Evolutionary conservation across 345 rosid species (phyloP).

Genomic region (Corchorus capsularis): DNA sequence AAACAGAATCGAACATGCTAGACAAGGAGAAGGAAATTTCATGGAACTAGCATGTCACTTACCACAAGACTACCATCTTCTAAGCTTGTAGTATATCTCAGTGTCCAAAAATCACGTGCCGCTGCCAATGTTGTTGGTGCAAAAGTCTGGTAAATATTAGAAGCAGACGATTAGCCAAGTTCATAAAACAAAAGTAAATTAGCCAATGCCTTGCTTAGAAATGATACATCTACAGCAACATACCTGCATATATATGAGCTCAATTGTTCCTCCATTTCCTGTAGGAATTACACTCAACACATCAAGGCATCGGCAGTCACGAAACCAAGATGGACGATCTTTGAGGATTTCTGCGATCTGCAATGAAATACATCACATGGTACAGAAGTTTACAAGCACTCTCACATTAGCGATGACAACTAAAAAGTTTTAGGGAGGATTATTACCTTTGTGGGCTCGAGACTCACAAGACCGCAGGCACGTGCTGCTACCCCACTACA

Average conservation of each 20-base stretch:
- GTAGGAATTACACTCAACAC: constrained; percentile 74
- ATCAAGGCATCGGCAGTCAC: constrained; percentile 86
- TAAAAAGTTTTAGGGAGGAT: background rate
- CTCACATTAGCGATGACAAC: background rate
- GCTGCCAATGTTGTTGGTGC: constrained; percentile 92
- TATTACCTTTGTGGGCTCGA: constrained; percentile 92
- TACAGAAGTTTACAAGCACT: background rate
- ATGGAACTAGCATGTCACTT: constrained; percentile 15
- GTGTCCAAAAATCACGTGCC: constrained; percentile 94
- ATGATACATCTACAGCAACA: constrained; percentile 13
- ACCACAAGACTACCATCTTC: constrained; percentile 98
- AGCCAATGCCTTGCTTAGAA: background rate
- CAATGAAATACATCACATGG: constrained; percentile 20
- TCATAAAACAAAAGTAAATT: background rate
- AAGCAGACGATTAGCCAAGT: background rate
- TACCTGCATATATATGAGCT: constrained; percentile 93
- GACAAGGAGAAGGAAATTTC: constrained; percentile 7
- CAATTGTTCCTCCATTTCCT: constrained; percentile 85
- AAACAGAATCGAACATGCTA: background rate
- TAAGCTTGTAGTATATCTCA: constrained; percentile 82
- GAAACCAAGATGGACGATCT: constrained; percentile 96
- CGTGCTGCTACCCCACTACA: constrained; percentile 98
- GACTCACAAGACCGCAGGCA: constrained; percentile 98
- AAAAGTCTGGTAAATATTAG: constrained; percentile 55
- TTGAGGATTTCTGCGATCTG: constrained; percentile 94